A percentile compares a stretch with the other conserved stretches of the same genome.
phyloP scores from a whole-genome alignment of 495 filamentous ascomycete genomes.

The Gamarada debralockiae region DNA sequence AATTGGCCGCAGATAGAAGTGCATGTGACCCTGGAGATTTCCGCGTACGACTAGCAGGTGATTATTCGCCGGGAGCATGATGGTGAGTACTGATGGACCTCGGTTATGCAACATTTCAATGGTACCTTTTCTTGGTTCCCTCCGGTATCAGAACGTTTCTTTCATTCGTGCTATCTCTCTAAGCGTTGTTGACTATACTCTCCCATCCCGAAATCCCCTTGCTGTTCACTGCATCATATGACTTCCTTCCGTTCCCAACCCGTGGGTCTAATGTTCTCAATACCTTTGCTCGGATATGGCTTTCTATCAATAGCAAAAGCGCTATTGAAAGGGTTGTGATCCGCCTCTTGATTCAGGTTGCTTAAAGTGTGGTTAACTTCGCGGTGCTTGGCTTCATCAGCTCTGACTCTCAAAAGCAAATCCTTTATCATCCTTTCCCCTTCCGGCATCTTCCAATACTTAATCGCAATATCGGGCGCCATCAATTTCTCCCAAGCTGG shows the following conservation, averaged over 20 bases:
- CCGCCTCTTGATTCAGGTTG: conserved; percentile 74
- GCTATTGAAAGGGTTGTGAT: conserved; percentile 88
- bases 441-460: conserved; percentile 93
- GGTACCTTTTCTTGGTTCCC: too few relatives aligned
- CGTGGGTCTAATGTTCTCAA: conserved; percentile 58
- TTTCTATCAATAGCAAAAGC: conserved; percentile 61
- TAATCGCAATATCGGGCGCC: conserved; percentile 85
- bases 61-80: too few relatives aligned
- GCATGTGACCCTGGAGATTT: too few relatives aligned
- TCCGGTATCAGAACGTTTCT: too few relatives aligned
- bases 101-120: too few relatives aligned
- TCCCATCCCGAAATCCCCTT: too few relatives aligned
- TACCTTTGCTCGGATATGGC: conserved; percentile 67
- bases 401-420: conserved; percentile 80
- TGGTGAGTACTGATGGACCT: too few relatives aligned
- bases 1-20: too few relatives aligned
- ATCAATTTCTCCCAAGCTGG: conserved; percentile 74
- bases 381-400: conserved; percentile 91
- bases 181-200: too few relatives aligned
- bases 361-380: conserved; percentile 95
- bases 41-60: too few relatives aligned
- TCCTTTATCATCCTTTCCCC: conserved; percentile 78
- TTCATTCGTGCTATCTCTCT: too few relatives aligned
- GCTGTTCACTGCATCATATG: too few relatives aligned
- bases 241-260: conserved; percentile 88